Percentiles rank a stretch among this genome's conserved stretches.
Conservation (phyloP, 2,329 filamentous ascomycete genomes). For the Ramularia collo-cygni region DNA sequence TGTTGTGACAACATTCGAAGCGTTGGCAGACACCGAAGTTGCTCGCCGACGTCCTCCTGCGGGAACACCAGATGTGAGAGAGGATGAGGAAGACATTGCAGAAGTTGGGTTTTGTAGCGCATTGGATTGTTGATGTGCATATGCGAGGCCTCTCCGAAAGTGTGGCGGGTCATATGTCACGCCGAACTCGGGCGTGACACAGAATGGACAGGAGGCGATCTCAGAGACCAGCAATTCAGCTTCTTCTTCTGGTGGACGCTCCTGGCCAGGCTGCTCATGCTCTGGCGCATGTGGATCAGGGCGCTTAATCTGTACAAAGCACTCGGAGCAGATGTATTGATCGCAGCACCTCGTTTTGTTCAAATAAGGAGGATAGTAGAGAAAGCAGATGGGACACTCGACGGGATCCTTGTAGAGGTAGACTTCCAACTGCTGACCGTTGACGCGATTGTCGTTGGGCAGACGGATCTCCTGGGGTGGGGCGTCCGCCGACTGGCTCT, state of each 20-base stretch:
- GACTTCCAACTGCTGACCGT: slow-evolving; percentile 89
- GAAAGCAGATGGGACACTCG: slow-evolving; percentile 94
- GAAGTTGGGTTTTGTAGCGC: slow-evolving; percentile 51
- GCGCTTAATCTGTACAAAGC: slow-evolving; percentile 96
- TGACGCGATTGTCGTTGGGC: slow-evolving; percentile 77
- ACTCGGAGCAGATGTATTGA: slow-evolving; percentile 94
- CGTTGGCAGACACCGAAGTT: slow-evolving; percentile 70
- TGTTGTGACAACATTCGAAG: slow-evolving; percentile 82
- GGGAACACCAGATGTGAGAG: slow-evolving; percentile 55
- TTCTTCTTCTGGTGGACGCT: slow-evolving; percentile 37
- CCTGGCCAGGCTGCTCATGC: slow-evolving; percentile 38
- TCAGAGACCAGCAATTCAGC: slow-evolving; percentile 73
- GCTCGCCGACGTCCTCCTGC: slow-evolving; percentile 49
- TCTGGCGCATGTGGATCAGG: slow-evolving; percentile 86
- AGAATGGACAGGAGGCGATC: slow-evolving; percentile 88
- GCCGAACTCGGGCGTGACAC: slow-evolving; percentile 88
- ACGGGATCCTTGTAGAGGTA: slow-evolving; percentile 84
- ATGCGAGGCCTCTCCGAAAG: slow-evolving; percentile 76
- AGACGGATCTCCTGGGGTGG: slow-evolving; percentile 70
- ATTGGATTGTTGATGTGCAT: slow-evolving; percentile 48
- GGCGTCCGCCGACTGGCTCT: slow-evolving; percentile 61
- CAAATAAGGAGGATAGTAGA: slow-evolving; percentile 89
- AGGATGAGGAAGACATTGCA: slow-evolving; percentile 82
- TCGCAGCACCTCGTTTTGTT: slow-evolving; percentile 95
- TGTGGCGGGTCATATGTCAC: slow-evolving; percentile 89